Evolutionary conservation across 2,329 filamentous ascomycete genomes (phyloP), one percentile per base, ranked within the genome.

Genomic region (Claviceps sp.): DNA sequence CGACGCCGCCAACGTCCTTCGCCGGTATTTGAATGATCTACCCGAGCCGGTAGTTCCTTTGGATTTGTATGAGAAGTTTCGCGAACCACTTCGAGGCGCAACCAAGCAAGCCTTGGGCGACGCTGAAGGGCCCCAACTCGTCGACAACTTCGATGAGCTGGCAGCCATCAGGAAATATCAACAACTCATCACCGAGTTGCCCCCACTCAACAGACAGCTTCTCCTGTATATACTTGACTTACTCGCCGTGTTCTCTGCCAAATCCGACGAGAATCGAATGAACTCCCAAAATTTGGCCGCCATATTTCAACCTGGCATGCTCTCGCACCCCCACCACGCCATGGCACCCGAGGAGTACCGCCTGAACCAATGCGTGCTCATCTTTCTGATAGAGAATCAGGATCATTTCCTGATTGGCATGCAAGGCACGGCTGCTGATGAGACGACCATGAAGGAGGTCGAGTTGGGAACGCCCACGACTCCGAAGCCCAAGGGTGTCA

Each of bases 341-440:
- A 97, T 98, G 91, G 84, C 88, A 0, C 93, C 93, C 0, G 81
- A 86, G 53, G 91, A 97, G 63, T 98, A 98, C 65, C 84, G 88
- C 37, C 74, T 98, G 5, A 97, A 94, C 64, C 93, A 98, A 74
- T 91, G 93, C 61, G 91, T 98, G 20, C 78, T 98, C 57, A 95
- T 98, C 49, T 98, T 98, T 67, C 72, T 98, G 59, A 98, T 98
- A 58, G 90, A 97, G 64, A 95, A 98, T 62, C 93, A 98, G 66
- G 93, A 98, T 63, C 88, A 95, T 67, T 98, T 98, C 74, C 73
- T 98, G 58, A 94, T 98, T 57, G 93, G 93, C 52, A 98, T 98
- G 93, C 88, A 89, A 64, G 93, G 93, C 45, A 96, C 90, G n/a
- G 90, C 82, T n/a, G 87, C 90, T n/a, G 90, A 96, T 63, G 88